phyloP scores from a whole-genome alignment of 2,329 filamentous ascomycete species.

The Venturia asperata region DNA sequence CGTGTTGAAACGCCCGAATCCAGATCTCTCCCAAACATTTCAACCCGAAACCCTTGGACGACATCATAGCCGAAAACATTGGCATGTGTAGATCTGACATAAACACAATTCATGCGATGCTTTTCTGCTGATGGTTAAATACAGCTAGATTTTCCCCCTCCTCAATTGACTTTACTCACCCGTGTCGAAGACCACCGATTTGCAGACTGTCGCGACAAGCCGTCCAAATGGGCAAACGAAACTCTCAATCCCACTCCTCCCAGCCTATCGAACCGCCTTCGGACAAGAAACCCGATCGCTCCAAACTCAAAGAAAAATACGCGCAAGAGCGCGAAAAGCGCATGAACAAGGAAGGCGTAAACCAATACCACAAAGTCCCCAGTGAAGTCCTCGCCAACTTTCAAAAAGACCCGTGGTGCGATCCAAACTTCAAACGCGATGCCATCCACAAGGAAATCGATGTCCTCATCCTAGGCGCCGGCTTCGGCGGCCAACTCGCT shows the following conservation, averaged over 20 bases:
- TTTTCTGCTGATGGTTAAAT: background rate
- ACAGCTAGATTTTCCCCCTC: background rate
- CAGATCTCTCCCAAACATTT: background rate
- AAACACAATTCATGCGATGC: background rate
- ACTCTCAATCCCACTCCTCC: background rate
- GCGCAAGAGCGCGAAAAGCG: slow-evolving; percentile 28
- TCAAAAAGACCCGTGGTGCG: slow-evolving; percentile 14
- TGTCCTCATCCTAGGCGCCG: slow-evolving; percentile 39
- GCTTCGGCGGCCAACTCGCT: slow-evolving; percentile 39
- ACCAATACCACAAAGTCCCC: slow-evolving; percentile 3
- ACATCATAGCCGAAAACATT: background rate
- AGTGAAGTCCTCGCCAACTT: background rate
- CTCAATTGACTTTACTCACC: background rate
- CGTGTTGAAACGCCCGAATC: background rate
- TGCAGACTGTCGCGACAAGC: too few relatives aligned
- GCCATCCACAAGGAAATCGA: slow-evolving; percentile 26
- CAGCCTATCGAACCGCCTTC: background rate
- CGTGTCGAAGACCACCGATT: too few relatives aligned
- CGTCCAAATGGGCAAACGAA: background rate
- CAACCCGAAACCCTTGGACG: background rate
- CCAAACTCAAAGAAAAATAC: slow-evolving; percentile 24
- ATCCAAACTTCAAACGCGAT: slow-evolving; percentile 21
- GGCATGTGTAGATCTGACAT: background rate
- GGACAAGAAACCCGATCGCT: background rate
- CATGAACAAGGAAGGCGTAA: slow-evolving; percentile 22